A percentile compares a stretch with the other conserved stretches of the same genome.
phyloP scores from a whole-genome alignment of 352 stramenopile genomes.

The Phytophthora pini region DNA sequence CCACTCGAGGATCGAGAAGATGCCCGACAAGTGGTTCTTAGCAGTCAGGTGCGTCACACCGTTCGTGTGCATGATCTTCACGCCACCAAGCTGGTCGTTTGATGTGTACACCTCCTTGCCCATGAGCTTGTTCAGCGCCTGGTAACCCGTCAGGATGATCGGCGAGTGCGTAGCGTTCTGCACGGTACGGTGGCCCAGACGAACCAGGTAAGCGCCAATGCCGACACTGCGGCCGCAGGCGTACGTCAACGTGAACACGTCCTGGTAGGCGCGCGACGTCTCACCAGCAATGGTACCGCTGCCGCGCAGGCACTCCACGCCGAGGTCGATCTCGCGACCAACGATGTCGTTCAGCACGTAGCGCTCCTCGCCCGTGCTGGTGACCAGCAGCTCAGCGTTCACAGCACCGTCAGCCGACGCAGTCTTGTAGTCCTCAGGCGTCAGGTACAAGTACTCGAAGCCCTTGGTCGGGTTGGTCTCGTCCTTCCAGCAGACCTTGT shows the following conservation, averaged over 20 bases:
- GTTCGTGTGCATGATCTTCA: conserved; percentile 99
- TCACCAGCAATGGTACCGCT: conserved; percentile 99
- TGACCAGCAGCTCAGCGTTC: conserved; percentile 82
- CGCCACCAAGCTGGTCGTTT: conserved; percentile 99
- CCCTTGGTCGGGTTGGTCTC: conserved; percentile 96
- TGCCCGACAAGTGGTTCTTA: conserved; percentile 97
- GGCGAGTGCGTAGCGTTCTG: conserved; percentile 97
- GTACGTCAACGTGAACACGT: conserved; percentile 99
- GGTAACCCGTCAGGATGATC: conserved; percentile 99
- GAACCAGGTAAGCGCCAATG: conserved; percentile 99
- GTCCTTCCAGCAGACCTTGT: conserved; percentile 98
- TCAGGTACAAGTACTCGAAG: conserved; percentile 99
- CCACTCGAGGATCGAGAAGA: conserved; percentile 97
- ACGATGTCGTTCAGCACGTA: conserved; percentile 98
- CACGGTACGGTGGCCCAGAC: conserved; percentile 98
- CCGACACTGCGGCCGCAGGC: conserved; percentile 99
- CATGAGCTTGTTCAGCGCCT: conserved; percentile 99
- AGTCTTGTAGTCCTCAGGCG: conserved; percentile 93
- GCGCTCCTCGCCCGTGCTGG: conserved; percentile 76
- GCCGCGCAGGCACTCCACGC: conserved; percentile 99
- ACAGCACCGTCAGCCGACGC: conserved; percentile 91
- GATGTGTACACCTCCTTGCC: conserved; percentile 99
- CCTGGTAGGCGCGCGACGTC: conserved; percentile 97
- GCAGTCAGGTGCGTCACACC: conserved; percentile 98
- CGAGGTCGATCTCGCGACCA: conserved; percentile 97